Evolutionary conservation across 2,329 filamentous ascomycete species (phyloP), one percentile per base, ranked within the genome.

Genomic region (Xylariaceae sp.): DNA sequence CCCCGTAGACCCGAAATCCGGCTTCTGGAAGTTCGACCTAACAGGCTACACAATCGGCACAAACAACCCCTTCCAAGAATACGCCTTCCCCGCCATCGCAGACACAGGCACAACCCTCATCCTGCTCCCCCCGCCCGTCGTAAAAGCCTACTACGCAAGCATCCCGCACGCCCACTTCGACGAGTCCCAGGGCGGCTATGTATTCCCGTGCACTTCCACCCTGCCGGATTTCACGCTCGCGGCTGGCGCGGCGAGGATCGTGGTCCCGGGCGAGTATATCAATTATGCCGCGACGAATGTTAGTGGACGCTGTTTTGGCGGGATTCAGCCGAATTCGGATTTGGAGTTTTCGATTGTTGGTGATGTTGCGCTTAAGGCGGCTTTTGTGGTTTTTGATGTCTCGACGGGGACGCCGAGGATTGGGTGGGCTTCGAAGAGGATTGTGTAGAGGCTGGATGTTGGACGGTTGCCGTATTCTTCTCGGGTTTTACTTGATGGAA

Each of bases 291-390:
- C 47, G 77, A 76, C 17, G 17, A 18, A 18, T 18, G 17, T 18
- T 18, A 18, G 17, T 18, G 17, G 17, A 18, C 17, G 17, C 17
- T 18, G 87, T 78, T 88, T 79, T 66, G 87, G 87, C 59, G 86
- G 86, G 51, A 80, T 89, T 55, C 87, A 89, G 77, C 73, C 65
- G 34, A 65, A 66, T 55, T 53, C 57, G 8, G 64, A 55, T 23
- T 66, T 71, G 17, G 68, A 67, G 35, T 76, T 85, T 69, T 80
- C 76, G 66, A 87, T 88, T 72, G 82, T 85, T 59, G 86, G 86
- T 34, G 85, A 88, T 65, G 77, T 86, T 64, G 85, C 87, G 75
- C 77, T 88, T 59, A 88, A 88, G 80, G 78, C 78, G 64, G 81
- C 84, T 67, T 88, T 84, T 67, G 82, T 83, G 49, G 80, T 88